These are phyloP conservation scores for Saccharomycopsis schoenii DNA, from an alignment of 805 yeast species.

Conservation along the genomic window DNA sequence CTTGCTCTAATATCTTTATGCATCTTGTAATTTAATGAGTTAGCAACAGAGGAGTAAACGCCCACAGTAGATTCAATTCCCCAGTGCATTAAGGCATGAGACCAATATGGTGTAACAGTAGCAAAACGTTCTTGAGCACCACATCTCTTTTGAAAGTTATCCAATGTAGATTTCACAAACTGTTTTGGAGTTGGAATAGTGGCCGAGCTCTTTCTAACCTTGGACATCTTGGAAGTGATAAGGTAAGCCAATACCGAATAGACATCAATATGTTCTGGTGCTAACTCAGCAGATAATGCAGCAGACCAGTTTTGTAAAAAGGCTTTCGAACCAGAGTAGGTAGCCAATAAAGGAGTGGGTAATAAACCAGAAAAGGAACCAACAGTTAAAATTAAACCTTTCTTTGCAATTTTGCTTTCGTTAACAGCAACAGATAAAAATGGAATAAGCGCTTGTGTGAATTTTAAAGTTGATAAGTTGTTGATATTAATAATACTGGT, in stretches of 20 bases:
- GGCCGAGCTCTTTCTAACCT: slow-evolving; percentile 66
- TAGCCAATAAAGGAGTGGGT: slow-evolving; percentile 87
- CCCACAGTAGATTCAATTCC: slow-evolving; percentile 72
- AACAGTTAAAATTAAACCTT: slow-evolving; percentile 83
- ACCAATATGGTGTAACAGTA: slow-evolving; percentile 85
- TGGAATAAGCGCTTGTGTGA: slow-evolving; percentile 76
- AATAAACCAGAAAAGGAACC: slow-evolving; percentile 94
- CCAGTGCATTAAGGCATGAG: slow-evolving; percentile 90
- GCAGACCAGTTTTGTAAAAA: slow-evolving; percentile 90
- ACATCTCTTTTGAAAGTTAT: slow-evolving; percentile 65
- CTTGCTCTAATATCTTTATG: slow-evolving; percentile 73
- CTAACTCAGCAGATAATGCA: slow-evolving; percentile 80
- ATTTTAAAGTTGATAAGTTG: slow-evolving; percentile 70
- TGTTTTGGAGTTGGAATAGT: slow-evolving; percentile 72
- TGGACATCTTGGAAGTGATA: slow-evolving; percentile 94
- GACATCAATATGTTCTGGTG: slow-evolving; percentile 64
- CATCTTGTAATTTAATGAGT: slow-evolving; percentile 58
- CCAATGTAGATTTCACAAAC: slow-evolving; percentile 68
- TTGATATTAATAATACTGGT: slow-evolving; percentile 76
- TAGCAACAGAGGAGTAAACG: slow-evolving; percentile 63
- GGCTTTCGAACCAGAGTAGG: slow-evolving; percentile 93
- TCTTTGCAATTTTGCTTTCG: slow-evolving; percentile 27
- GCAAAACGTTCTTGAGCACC: slow-evolving; percentile 91
- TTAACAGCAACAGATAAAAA: slow-evolving; percentile 46
- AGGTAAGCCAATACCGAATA: slow-evolving; percentile 78